Percentiles rank a stretch among this genome's conserved stretches.
Conservation (phyloP, 805 yeast species). For the Wickerhamomyces canadensis region DNA sequence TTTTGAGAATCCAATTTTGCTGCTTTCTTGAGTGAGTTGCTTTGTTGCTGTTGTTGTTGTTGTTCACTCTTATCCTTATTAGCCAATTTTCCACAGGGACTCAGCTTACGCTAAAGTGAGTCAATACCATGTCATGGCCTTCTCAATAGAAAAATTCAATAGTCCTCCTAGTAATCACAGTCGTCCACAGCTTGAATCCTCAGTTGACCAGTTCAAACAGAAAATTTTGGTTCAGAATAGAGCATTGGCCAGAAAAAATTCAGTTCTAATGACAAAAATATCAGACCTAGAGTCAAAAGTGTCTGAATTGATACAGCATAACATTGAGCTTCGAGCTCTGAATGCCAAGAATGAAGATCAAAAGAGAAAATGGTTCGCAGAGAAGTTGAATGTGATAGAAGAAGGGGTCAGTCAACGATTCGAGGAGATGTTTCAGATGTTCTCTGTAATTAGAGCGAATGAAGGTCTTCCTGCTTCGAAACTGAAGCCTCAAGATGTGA, state of each 20-base stretch:
- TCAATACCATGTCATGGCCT: slow-evolving; percentile 19
- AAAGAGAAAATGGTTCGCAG: slow-evolving; percentile 31
- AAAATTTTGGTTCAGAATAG: slow-evolving; percentile 37
- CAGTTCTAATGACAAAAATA: slow-evolving; percentile 44
- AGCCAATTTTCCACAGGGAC: too few species aligned
- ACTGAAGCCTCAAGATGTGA: slow-evolving; percentile 5
- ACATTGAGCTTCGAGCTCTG: slow-evolving; percentile 36
- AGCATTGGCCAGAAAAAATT: slow-evolving; percentile 55
- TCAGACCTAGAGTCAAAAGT: slow-evolving; percentile 47
- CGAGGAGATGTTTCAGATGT: slow-evolving; percentile 38
- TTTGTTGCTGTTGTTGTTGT: background rate
- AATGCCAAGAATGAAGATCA: slow-evolving; percentile 26
- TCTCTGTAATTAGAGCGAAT: slow-evolving; percentile 33
- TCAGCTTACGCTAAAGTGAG: background rate
- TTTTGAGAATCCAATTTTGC: too few species aligned
- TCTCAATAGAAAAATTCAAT: slow-evolving; percentile 14
- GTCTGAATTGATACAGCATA: slow-evolving; percentile 45
- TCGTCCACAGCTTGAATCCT: slow-evolving; percentile 2
- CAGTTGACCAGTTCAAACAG: slow-evolving; percentile 17
- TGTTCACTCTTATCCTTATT: background rate
- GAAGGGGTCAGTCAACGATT: slow-evolving; percentile 34
- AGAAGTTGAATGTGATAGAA: slow-evolving; percentile 36
- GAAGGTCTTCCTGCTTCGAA: slow-evolving; percentile 31
- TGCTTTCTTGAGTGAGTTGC: background rate
- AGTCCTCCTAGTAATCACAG: slow-evolving; percentile 10